Evolutionary conservation across 768 basidiomycete species (phyloP), one percentile per base, ranked within the genome.

Genomic region (Auricularia sp.): DNA sequence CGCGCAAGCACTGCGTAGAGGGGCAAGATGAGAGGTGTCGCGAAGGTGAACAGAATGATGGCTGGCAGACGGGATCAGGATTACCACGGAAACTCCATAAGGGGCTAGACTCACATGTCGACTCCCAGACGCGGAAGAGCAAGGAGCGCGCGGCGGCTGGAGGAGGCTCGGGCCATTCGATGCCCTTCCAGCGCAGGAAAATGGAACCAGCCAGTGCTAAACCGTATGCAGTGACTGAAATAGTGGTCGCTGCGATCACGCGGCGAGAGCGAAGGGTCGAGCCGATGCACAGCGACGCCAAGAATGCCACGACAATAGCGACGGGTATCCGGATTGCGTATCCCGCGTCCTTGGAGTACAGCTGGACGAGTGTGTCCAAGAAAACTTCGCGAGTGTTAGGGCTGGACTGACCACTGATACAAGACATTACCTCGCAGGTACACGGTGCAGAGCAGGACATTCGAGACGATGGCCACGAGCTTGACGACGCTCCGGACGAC

Each of bases 371-470:
- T 75, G 7, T 74, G 67, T 3, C 77, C 58, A 7, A 70, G 65
- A 1, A 76, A 70, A 7, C 62, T 29, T 29, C 29, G 29, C 29
- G 29, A 29, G 0, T 71, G 42, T 75, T 70, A 4, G 81, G 77
- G 59, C 87, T 67, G 62, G 86, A 0, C 29, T 29, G 29, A 29
- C 0, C 29, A 0, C 29, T 29, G 2, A 29, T 29, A 29, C 29
- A 29, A 29, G 0, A 29, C 29, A 29, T 29, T 29, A 90, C 89
- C 82, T 65, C 83, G 81, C 63, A 91, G 76, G 75, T 89, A 91
- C 66, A 87, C 75, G 3, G 83, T 77, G 3, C 83, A 81, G 56
- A 88, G 70, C 29, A 85, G 70, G 18, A 88, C 70, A 66, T 80
- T 79, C 67, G 85, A 74, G 13, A 70, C 63, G 21, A 78, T 81